Percentiles rank a stretch among this genome's conserved stretches.
Evolutionary conservation across 106 monocot genomes (phyloP).

Genomic region (Iris macrosiphon): DNA sequence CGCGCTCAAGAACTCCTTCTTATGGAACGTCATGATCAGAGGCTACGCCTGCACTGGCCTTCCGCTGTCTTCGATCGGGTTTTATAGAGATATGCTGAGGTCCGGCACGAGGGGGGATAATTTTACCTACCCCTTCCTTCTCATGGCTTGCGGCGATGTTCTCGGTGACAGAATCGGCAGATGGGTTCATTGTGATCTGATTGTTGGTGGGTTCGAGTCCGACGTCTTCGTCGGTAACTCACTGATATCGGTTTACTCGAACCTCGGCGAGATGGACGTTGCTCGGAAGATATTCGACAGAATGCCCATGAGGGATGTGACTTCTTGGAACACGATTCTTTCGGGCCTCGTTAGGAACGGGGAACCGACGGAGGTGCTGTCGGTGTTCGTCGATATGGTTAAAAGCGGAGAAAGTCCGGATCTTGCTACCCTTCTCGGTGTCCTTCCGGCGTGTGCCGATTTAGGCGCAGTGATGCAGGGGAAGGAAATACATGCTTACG

Average conservation of each 20-base stretch:
- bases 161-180: constrained; percentile 18
- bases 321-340: constrained; percentile 47
- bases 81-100: constrained; percentile 34
- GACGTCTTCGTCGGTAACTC: constrained; percentile 48
- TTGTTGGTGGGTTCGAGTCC: constrained; percentile 26
- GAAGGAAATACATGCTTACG: constrained; percentile 47
- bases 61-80: constrained; percentile 13
- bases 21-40: constrained; percentile 52
- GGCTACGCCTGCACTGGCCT: constrained; percentile 32
- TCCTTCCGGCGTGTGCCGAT: constrained; percentile 43
- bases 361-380: constrained; percentile 14
- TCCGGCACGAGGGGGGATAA: constrained; percentile 33
- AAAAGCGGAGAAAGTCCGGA: constrained; percentile 6
- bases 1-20: constrained; percentile 25
- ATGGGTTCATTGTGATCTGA: constrained; percentile 30
- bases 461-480: constrained; percentile 26
- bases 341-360: constrained; percentile 30
- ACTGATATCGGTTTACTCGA: constrained; percentile 31
- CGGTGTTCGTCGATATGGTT: constrained; percentile 8
- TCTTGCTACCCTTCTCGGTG: constrained; percentile 27
- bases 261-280: constrained; percentile 29
- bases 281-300: constrained; percentile 40
- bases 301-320: constrained; percentile 29
- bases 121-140: constrained; percentile 54
- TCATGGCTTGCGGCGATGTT: constrained; percentile 53